These are phyloP conservation scores for Spiromastix sp. DNA, from an alignment of 2,329 filamentous ascomycete genomes.

Conservation along the genomic window DNA sequence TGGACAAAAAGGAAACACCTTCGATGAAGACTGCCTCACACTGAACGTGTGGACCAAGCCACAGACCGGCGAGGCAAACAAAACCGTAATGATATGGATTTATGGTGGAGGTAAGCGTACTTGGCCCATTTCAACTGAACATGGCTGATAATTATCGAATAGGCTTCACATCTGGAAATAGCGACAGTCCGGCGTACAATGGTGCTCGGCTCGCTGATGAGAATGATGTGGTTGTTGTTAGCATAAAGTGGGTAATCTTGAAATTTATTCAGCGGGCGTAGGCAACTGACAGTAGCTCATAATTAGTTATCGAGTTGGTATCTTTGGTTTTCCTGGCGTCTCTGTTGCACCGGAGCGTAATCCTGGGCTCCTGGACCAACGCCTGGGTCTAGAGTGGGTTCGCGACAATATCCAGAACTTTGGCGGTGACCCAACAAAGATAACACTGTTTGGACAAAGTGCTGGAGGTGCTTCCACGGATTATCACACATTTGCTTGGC, in stretches of 20 bases:
- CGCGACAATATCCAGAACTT: conserved; percentile 30
- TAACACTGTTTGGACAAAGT: conserved; percentile 37
- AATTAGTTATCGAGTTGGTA: conserved; percentile 36
- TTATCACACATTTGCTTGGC: conserved; percentile 22
- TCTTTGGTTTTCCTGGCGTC: conserved; percentile 35
- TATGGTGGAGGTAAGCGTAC: conserved; percentile 27
- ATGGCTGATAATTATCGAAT: no score
- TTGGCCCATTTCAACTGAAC: conserved; percentile 24
- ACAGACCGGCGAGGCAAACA: conserved; percentile 22
- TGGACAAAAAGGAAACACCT: not conserved
- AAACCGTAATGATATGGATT: conserved; percentile 37
- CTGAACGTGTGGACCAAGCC: conserved; percentile 31
- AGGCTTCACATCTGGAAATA: conserved; percentile 19
- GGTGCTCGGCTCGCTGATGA: conserved; percentile 35
- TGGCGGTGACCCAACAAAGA: conserved; percentile 29
- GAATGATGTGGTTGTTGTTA: conserved; percentile 38
- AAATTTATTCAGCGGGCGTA: conserved; percentile 39
- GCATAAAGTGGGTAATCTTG: conserved; percentile 39
- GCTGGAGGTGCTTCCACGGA: conserved; percentile 30
- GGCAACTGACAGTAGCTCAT: no score
- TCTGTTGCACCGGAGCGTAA: conserved; percentile 30
- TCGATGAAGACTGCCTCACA: conserved; percentile 29
- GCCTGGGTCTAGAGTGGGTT: conserved; percentile 28
- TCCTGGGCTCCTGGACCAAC: conserved; percentile 39
- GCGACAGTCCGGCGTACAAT: conserved; percentile 30